Percentiles rank a stretch among this genome's conserved stretches.
These are phyloP conservation scores for Chiua virens DNA, from an alignment of 768 basidiomycete genomes.

Conservation along the genomic window DNA sequence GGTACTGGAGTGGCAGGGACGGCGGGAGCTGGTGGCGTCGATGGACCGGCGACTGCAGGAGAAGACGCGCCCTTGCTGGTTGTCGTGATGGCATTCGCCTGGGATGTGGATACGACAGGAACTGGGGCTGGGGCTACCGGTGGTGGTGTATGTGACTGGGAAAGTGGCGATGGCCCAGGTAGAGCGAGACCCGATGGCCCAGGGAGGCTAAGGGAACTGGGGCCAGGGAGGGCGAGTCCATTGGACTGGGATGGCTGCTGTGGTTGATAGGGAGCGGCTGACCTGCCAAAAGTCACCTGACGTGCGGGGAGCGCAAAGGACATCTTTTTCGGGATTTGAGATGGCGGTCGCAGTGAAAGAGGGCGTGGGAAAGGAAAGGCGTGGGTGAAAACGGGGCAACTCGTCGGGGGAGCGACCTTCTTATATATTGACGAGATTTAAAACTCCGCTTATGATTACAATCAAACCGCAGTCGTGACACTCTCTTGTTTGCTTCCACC, in stretches of 20 bases:
- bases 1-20: conserved; percentile 69
- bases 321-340: conserved; percentile 29
- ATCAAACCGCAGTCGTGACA: conserved; percentile 4
- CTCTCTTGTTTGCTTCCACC: conserved; percentile 29
- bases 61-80: conserved; percentile 31
- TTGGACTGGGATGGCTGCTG: conserved; percentile 43
- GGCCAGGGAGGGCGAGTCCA: conserved; percentile 57
- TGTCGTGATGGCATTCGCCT: conserved; percentile 32
- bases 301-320: conserved; percentile 74
- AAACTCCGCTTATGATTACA: conserved; percentile 32
- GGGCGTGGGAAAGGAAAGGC: conserved; percentile 28
- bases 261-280: conserved; percentile 47
- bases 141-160: conserved; percentile 38
- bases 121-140: conserved; percentile 17
- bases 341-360: conserved; percentile 22
- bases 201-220: conserved; percentile 45
- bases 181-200: conserved; percentile 47
- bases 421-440: conserved; percentile 30
- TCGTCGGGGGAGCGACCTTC: conserved; percentile 7
- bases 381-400: conserved; percentile 22
- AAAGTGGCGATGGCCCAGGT: conserved; percentile 58
- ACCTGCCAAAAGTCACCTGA: conserved; percentile 74
- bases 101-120: conserved; percentile 3
- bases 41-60: conserved; percentile 56
- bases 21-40: conserved; percentile 50